Evolutionary conservation across 2,329 filamentous ascomycete species (phyloP).

Genomic region (Coniochaeta hoffmannii): DNA sequence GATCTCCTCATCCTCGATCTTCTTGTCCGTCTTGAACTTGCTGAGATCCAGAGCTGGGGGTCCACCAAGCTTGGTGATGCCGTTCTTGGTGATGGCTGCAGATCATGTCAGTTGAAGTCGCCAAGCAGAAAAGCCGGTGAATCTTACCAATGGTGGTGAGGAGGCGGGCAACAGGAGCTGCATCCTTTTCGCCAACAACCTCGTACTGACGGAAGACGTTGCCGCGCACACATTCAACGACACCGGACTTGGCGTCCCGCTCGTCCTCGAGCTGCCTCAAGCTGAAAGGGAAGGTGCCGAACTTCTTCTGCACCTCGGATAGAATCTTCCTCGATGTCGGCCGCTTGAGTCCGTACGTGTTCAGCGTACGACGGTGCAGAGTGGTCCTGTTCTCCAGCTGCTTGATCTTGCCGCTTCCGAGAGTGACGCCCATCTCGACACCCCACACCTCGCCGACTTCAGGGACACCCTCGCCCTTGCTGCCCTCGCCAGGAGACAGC

Average conservation of each 20-base stretch:
- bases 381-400: slow-evolving; percentile 79
- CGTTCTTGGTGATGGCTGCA: slow-evolving; percentile 93
- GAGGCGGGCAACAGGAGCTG: slow-evolving; percentile 72
- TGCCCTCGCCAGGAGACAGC: slow-evolving; percentile 74
- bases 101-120: slow-evolving; percentile 9
- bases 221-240: slow-evolving; percentile 90
- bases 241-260: slow-evolving; percentile 88
- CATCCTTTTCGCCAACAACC: slow-evolving; percentile 89
- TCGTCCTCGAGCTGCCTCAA: slow-evolving; percentile 95
- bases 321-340: slow-evolving; percentile 87
- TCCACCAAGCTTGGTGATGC: slow-evolving; percentile 75
- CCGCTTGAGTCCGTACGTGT: slow-evolving; percentile 89
- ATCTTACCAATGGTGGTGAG: slow-evolving; percentile 85
- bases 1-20: slow-evolving; percentile 93
- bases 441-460: slow-evolving; percentile 95
- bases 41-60: slow-evolving; percentile 68
- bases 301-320: slow-evolving; percentile 94
- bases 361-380: slow-evolving; percentile 84
- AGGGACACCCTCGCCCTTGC: slow-evolving; percentile 83
- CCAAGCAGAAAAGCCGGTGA: background rate
- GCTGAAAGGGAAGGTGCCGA: slow-evolving; percentile 96
- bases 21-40: slow-evolving; percentile 92
- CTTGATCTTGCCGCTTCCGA: slow-evolving; percentile 94
- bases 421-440: slow-evolving; percentile 88
- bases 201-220: slow-evolving; percentile 95